Evolutionary conservation across 148 eudicot species (phyloP), one percentile per base, ranked within the genome.

Genomic region (Pouteria glomerata): DNA sequence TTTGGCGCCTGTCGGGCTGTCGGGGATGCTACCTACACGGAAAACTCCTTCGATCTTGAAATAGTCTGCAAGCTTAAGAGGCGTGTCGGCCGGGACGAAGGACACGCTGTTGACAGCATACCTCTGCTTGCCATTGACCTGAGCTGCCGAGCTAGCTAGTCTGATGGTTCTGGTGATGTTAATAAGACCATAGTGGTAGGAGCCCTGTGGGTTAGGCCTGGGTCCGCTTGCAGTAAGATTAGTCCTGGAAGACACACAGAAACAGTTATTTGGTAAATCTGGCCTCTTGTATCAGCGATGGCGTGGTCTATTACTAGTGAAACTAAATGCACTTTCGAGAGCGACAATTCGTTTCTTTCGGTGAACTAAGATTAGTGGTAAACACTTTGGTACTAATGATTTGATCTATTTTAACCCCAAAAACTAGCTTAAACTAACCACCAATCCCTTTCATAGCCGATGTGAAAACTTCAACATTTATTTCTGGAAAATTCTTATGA

Each of bases 121-220:
- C 73, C 98, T 88, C 75, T 87, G 94, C 64, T 85, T 88, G 52
- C 85, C 84, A 39, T 87, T 74, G 18, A 88, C 73, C 34, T 19
- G 76, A 39, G 72, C 82, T 31, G 92, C 83, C 3, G 81, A 81
- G 60, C 68, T 90, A 0, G 48, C 74, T 34, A 93, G 81, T 11
- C 27, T 83, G 69, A 93, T 88, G 24, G 94, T 90, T 81, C 90
- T 81, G 6, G 42, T 79, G 29, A 89, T 33, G 8, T 78, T 77
- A 63, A 90, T 87, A 50, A 72, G 67, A 6, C 98, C 98, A 39
- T 93, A 90, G 70, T 85, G 98, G 82, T 87, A 93, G 0, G 98
- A 90, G 52, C 98, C 98, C 81, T 93, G 97, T 27, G 98, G 98
- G 73, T 92, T 92, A 13, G 97, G 97, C 66, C 97, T 90, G 6